phyloP scores from a whole-genome alignment of 2,329 filamentous ascomycete genomes.

The Parascedosporium putredinis region DNA sequence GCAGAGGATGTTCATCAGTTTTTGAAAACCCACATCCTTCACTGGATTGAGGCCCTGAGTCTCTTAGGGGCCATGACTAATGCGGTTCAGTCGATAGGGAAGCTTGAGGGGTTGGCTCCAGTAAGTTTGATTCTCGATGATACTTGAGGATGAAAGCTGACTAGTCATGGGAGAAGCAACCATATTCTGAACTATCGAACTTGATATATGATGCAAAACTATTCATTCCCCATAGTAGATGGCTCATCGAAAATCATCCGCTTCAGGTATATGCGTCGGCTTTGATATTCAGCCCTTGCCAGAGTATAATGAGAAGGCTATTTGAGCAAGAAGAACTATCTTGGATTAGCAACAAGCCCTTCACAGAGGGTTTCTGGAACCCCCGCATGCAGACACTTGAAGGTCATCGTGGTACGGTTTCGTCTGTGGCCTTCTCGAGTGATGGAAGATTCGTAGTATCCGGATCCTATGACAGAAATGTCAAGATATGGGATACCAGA shows the following conservation, averaged over 20 bases:
- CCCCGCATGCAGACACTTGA: neutral
- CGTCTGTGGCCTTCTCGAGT: neutral
- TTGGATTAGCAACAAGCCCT: neutral
- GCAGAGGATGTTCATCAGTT: too few relatives aligned
- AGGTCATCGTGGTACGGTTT: neutral
- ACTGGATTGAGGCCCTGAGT: too few relatives aligned
- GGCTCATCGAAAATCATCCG: neutral
- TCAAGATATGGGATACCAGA: neutral
- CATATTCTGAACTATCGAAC: neutral
- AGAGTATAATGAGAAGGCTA: neutral
- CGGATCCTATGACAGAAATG: neutral
- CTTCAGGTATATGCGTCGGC: neutral
- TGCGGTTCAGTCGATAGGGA: neutral
- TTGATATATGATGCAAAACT: neutral
- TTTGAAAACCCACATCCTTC: too few relatives aligned
- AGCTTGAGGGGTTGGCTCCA: neutral
- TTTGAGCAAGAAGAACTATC: neutral
- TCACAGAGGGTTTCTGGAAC: neutral
- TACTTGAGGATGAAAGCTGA: neutral
- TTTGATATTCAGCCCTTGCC: neutral
- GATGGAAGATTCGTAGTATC: neutral
- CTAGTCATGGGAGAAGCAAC: neutral
- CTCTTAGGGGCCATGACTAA: neutral
- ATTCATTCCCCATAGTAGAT: neutral
- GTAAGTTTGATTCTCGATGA: constrained; percentile 8